Percentiles rank a stretch among this genome's conserved stretches.
These are phyloP conservation scores for Pueraria montana DNA, from an alignment of 306 rosid genomes.

Conservation along the genomic window DNA sequence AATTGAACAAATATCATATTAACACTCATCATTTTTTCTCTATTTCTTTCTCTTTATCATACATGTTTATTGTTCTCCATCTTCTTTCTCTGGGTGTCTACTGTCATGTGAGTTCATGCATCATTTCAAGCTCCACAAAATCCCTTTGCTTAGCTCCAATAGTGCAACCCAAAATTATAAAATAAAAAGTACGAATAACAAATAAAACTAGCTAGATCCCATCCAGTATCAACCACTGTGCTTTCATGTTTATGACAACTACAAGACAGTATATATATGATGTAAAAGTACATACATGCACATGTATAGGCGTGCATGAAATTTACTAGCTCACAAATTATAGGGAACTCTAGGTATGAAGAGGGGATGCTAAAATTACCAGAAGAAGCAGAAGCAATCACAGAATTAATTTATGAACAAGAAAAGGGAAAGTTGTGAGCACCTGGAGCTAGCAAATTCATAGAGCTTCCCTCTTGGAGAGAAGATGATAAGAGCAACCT, in stretches of 20 bases:
- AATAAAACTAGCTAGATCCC: not conserved
- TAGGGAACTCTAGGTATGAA: slow-evolving; percentile 8
- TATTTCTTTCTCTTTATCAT: not conserved
- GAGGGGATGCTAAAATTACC: not conserved
- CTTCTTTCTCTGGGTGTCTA: not conserved
- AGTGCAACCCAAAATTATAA: not conserved
- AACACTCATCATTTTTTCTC: not conserved
- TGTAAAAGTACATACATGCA: not conserved
- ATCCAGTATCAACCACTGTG: not conserved
- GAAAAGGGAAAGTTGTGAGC: not conserved
- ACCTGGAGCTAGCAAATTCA: slow-evolving; percentile 62
- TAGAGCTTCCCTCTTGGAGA: slow-evolving; percentile 64
- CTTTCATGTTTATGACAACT: not conserved
- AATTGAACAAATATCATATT: not conserved
- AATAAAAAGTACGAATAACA: not conserved
- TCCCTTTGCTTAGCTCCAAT: not conserved
- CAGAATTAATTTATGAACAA: not conserved
- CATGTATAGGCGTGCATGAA: slow-evolving; percentile 5
- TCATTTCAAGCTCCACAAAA: not conserved
- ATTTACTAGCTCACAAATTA: slow-evolving; percentile 8
- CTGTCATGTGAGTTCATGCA: not conserved
- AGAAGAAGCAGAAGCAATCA: slow-evolving; percentile 28
- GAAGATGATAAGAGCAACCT: slow-evolving; percentile 58
- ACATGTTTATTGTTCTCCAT: not conserved
- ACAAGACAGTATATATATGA: not conserved